Conservation (phyloP, 108 stramenopile species). For the Nitzschia palea region DNA sequence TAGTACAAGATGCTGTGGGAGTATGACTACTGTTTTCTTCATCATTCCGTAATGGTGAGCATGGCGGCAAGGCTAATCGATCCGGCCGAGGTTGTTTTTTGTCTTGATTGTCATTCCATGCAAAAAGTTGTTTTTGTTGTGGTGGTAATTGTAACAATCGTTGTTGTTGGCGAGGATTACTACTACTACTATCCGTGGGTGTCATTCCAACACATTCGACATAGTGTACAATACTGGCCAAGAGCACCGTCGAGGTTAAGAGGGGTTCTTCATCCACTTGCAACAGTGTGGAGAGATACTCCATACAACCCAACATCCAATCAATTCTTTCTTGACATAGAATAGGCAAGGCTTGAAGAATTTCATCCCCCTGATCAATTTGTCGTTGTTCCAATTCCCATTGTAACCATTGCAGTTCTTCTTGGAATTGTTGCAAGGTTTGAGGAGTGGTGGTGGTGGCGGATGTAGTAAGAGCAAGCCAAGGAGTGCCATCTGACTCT, state of each 20-base stretch:
- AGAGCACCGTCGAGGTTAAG: slow-evolving; percentile 55
- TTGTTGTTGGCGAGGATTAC: too few relatives aligned
- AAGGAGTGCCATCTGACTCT: too few relatives aligned
- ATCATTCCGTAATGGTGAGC: too few relatives aligned
- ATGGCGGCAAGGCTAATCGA: too few relatives aligned
- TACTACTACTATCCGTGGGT: slow-evolving; percentile 45
- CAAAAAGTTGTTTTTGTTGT: too few relatives aligned
- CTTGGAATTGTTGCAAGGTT: neutral
- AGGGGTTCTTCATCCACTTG: slow-evolving; percentile 9
- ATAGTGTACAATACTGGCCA: slow-evolving; percentile 73
- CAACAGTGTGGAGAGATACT: neutral
- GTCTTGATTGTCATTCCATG: too few relatives aligned
- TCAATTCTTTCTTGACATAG: neutral
- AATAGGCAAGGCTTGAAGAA: neutral
- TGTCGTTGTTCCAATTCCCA: neutral
- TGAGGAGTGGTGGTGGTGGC: too few relatives aligned
- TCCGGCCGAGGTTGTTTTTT: too few relatives aligned
- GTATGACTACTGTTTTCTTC: too few relatives aligned
- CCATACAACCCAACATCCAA: neutral
- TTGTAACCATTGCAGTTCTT: neutral
- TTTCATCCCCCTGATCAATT: neutral
- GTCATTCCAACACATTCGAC: slow-evolving; percentile 62
- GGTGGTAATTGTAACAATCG: too few relatives aligned
- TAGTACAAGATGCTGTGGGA: too few relatives aligned
- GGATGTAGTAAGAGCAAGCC: too few relatives aligned